Evolutionary conservation across 2,329 filamentous ascomycete species (phyloP).

Genomic region (Dactylellina drechsleri): DNA sequence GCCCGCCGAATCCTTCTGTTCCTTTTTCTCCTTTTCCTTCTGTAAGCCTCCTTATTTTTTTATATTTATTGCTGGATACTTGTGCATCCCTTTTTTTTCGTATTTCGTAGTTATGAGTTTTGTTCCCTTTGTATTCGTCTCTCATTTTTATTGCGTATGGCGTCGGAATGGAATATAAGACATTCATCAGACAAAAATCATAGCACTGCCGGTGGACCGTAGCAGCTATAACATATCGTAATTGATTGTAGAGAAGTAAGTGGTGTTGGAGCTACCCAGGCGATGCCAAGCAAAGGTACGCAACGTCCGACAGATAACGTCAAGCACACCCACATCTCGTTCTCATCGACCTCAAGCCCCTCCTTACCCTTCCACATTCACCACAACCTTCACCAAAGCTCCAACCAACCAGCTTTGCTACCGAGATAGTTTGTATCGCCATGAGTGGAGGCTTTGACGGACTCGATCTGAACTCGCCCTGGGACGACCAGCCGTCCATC

Average conservation of each 20-base stretch:
- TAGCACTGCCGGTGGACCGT: not conserved
- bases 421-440: conserved; percentile 13
- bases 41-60: conserved; percentile 18
- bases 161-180: conserved; percentile 52
- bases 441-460: conserved; percentile 55
- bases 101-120: conserved; percentile 12
- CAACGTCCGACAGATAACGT: conserved; percentile 32
- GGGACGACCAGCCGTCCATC: conserved; percentile 54
- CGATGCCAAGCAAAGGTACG: conserved; percentile 54
- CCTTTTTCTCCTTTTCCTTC: not conserved
- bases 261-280: conserved; percentile 7
- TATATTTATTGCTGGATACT: conserved; percentile 27
- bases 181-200: conserved; percentile 28
- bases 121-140: conserved; percentile 35
- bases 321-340: conserved; percentile 3
- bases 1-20: conserved; percentile 3
- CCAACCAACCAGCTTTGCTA: conserved; percentile 10
- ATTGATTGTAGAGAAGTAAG: not conserved
- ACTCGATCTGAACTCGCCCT: conserved; percentile 52
- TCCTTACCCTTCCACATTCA: not conserved
- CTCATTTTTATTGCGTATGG: conserved; percentile 52
- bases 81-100: conserved; percentile 1
- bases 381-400: conserved; percentile 1
- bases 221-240: no score
- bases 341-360: not conserved